Percentiles rank a stretch among this genome's conserved stretches.
These are phyloP conservation scores for Ustilago tritici DNA, from an alignment of 1,284 basidiomycete species.

Conservation along the genomic window DNA sequence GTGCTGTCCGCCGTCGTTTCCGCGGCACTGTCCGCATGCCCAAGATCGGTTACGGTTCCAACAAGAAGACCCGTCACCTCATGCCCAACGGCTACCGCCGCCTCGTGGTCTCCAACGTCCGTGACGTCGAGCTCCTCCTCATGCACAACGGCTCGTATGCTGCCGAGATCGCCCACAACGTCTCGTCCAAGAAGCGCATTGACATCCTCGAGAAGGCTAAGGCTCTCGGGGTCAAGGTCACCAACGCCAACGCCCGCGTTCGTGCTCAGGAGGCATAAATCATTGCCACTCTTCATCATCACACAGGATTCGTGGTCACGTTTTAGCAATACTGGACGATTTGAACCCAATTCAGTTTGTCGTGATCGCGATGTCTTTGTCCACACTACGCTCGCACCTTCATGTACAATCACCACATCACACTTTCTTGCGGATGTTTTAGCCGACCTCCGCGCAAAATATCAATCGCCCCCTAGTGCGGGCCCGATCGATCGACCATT, in stretches of 20 bases:
- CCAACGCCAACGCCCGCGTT: conserved; percentile 92
- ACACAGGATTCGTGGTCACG: conserved; percentile 28
- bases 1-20: conserved; percentile 67
- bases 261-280: conserved; percentile 87
- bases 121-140: conserved; percentile 68
- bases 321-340: conserved; percentile 12
- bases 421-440: conserved; percentile 13
- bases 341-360: conserved; percentile 6
- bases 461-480: conserved; percentile 45
- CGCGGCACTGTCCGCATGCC: conserved; percentile 64
- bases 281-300: not conserved
- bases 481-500: conserved; percentile 29
- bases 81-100: conserved; percentile 70
- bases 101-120: conserved; percentile 67
- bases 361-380: conserved; percentile 24
- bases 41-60: conserved; percentile 70
- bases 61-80: conserved; percentile 70
- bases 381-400: conserved; percentile 37
- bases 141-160: conserved; percentile 94
- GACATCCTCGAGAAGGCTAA: conserved; percentile 84
- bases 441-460: conserved; percentile 28
- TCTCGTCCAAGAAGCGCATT: conserved; percentile 95
- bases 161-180: conserved; percentile 96
- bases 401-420: conserved; percentile 44
- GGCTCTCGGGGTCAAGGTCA: conserved; percentile 77